phyloP scores from a whole-genome alignment of 1,139 yeast species.

The Debaryomycetaceae sp. region DNA sequence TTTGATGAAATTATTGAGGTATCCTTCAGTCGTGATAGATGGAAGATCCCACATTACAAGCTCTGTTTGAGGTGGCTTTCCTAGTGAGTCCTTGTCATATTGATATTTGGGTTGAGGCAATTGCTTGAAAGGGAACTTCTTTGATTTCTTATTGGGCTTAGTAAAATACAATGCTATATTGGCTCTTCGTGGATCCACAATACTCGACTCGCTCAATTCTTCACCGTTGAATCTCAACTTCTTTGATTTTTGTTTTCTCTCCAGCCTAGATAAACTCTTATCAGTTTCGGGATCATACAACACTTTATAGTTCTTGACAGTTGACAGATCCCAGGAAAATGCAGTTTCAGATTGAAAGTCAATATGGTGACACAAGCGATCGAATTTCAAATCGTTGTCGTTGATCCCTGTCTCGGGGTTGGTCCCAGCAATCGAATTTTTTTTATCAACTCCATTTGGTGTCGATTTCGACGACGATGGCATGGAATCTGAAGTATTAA shows the following conservation, averaged over 20 bases:
- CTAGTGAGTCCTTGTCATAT: constrained; percentile 70
- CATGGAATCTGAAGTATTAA: not conserved
- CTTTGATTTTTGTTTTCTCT: constrained; percentile 35
- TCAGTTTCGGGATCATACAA: constrained; percentile 58
- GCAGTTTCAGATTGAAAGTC: constrained; percentile 17
- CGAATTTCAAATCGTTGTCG: constrained; percentile 27
- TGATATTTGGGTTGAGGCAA: constrained; percentile 53
- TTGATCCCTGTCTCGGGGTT: constrained; percentile 32
- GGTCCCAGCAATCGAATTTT: constrained; percentile 20
- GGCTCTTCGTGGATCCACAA: constrained; percentile 36
- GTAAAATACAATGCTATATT: constrained; percentile 27
- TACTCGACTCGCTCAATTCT: constrained; percentile 13
- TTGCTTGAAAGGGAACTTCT: constrained; percentile 43
- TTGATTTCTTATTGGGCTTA: constrained; percentile 42
- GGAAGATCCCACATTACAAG: constrained; percentile 66
- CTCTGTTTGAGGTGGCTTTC: constrained; percentile 71
- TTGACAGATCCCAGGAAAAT: constrained; percentile 14
- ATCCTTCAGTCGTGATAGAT: constrained; percentile 45
- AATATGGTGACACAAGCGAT: constrained; percentile 29
- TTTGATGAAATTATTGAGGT: constrained; percentile 50
- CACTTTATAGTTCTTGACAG: constrained; percentile 37
- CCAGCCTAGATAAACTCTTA: constrained; percentile 24
- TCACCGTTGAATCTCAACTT: constrained; percentile 37
- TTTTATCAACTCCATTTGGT: not conserved
- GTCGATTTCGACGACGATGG: not conserved